Base-by-base conservation (phyloP, 768 basidiomycete species). In the Termitomyces sp. region DNA sequence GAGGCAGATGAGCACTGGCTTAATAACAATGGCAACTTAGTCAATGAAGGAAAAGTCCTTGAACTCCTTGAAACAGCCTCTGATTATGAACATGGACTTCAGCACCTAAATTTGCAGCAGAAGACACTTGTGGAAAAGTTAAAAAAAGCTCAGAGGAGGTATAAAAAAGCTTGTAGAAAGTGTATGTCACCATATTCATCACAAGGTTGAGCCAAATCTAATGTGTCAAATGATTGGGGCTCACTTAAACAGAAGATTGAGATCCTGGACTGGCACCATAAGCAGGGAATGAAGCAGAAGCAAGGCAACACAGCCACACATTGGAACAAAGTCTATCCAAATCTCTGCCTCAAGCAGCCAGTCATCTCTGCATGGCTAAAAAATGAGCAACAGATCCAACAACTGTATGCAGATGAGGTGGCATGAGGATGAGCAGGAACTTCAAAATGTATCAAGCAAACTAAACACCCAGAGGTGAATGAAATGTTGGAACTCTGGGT, bases 21-120 rank as follows among this genome's bases (percentile, higher is more conserved):
- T 22, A 64, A 63, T 30, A 22, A 59, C 13, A 48, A 58, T 18
- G 66, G 55, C 16, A 67, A 69, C 58, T 53, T 68, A 20, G 65
- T 67, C 34, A 58, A 68, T 56, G 62, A 68, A 58, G 59, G 63
- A 41, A 39, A 5, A 2, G 18, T 66, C 37, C 30, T 70, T 31
- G 55, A 65, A 15, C 36, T 54, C 12, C 63, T 67, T 39, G 62
- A 68, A 27, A 61, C 58, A 18, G 64, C 68, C 20, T 64, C 61
- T 24, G 67, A 69, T 52, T 66, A 65, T 60, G 61, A 70, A 24
- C 37, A 60, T 30, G 64, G 63, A 37, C 45, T 69, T 16, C 53
- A 64, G 30, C 13, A 47, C 16, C 41, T 65, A 11, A 54, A 61
- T 34, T 52, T 49, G 27, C 47, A 49, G 16, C 39, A 61, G 24